Conservation (phyloP, 1,284 basidiomycete species). For the Megacollybia platyphylla region DNA sequence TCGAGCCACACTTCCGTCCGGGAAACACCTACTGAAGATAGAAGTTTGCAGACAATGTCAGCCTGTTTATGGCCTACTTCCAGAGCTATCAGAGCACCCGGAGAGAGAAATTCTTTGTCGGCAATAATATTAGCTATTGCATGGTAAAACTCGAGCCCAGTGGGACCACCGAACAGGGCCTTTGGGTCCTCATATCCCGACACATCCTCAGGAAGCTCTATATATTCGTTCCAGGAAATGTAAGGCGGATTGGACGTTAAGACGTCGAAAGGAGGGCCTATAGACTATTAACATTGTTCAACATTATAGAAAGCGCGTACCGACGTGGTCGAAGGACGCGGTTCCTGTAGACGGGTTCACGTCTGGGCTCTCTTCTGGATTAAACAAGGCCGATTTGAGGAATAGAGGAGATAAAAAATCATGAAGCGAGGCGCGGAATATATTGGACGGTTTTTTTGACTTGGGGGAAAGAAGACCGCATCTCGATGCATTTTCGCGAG, state of each 20-base stretch:
- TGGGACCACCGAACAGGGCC: slow-evolving; percentile 69
- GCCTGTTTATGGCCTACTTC: slow-evolving; percentile 77
- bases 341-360: too few relatives aligned
- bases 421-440: slow-evolving; percentile 21
- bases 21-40: slow-evolving; percentile 30
- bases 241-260: slow-evolving; percentile 93
- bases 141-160: slow-evolving; percentile 71
- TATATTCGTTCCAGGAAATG: slow-evolving; percentile 60
- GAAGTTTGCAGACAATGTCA: slow-evolving; percentile 40
- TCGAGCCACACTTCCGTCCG: slow-evolving; percentile 62
- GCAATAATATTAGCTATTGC: slow-evolving; percentile 52
- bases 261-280: slow-evolving; percentile 52
- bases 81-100: slow-evolving; percentile 50
- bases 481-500: slow-evolving; percentile 51
- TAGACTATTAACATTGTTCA: slow-evolving; percentile 8
- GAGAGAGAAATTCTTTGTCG: slow-evolving; percentile 28
- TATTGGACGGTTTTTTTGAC: slow-evolving; percentile 7
- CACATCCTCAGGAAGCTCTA: slow-evolving; percentile 53
- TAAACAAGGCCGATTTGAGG: slow-evolving; percentile 11
- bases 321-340: too few relatives aligned
- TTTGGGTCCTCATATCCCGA: slow-evolving; percentile 65
- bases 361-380: too few relatives aligned
- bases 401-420: slow-evolving; percentile 35
- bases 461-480: slow-evolving; percentile 23
- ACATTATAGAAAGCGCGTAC: too few relatives aligned